These are phyloP conservation scores for Solanum chilense DNA, from an alignment of 257 asterid species.

Conservation along the genomic window DNA sequence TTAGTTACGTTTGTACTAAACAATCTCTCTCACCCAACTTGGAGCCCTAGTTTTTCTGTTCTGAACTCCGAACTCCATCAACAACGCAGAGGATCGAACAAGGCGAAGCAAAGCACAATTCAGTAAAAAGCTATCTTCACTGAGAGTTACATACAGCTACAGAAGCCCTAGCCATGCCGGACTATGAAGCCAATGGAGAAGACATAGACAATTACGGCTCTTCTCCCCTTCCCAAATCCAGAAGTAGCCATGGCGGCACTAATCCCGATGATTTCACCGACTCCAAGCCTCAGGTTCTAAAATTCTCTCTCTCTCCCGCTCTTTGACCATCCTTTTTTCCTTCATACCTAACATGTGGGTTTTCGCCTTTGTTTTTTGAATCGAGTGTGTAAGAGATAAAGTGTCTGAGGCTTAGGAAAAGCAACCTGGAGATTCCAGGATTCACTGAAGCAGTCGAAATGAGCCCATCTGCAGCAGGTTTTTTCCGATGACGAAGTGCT, in stretches of 20 bases:
- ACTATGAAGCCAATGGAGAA: constrained; percentile 31
- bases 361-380: neutral
- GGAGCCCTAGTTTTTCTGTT: neutral
- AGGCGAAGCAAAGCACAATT: neutral
- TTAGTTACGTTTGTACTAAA: no score
- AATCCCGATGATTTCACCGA: constrained; percentile 20
- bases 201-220: constrained; percentile 19
- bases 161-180: constrained; percentile 10
- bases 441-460: neutral
- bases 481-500: neutral
- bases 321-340: neutral
- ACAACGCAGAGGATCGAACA: neutral
- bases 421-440: neutral
- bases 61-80: neutral
- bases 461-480: neutral
- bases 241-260: constrained; percentile 10
- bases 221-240: constrained; percentile 20
- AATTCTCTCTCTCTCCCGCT: neutral
- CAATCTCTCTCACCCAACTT: neutral
- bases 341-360: neutral
- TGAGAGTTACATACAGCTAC: neutral
- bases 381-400: neutral
- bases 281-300: constrained; percentile 30
- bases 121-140: neutral
- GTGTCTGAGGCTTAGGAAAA: neutral